These are phyloP conservation scores for Wickerhamomyces hampshirensis DNA, from an alignment of 805 yeast species.

Conservation along the genomic window DNA sequence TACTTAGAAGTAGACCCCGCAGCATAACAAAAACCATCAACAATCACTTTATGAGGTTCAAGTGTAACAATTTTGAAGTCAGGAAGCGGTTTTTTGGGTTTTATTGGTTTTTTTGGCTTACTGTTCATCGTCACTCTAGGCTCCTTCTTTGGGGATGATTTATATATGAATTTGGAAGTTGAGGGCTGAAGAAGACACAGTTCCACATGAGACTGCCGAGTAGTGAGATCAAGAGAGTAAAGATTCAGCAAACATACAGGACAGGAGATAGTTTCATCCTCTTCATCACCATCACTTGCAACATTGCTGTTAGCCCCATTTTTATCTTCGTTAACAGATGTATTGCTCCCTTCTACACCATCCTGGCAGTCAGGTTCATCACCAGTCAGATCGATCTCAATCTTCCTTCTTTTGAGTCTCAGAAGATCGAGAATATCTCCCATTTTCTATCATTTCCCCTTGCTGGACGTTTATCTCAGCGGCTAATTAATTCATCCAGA, in stretches of 20 bases:
- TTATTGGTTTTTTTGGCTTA: conserved; percentile 27
- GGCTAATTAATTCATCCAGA: too few relatives aligned
- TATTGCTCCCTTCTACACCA: too few relatives aligned
- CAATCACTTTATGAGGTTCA: conserved; percentile 38
- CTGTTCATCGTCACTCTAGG: conserved; percentile 25
- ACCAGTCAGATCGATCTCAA: too few relatives aligned
- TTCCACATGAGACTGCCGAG: conserved; percentile 51
- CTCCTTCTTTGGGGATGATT: conserved; percentile 28
- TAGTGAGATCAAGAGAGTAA: conserved; percentile 33
- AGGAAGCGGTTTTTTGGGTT: conserved; percentile 31
- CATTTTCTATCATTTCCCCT: too few relatives aligned
- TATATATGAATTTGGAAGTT: conserved; percentile 22
- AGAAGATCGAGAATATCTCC: too few relatives aligned
- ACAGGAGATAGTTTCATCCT: conserved; percentile 28
- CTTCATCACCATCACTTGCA: too few relatives aligned
- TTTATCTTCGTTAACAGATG: too few relatives aligned
- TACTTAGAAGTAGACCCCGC: conserved; percentile 45
- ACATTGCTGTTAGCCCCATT: too few relatives aligned
- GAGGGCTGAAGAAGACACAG: conserved; percentile 35
- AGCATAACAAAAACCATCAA: conserved; percentile 61
- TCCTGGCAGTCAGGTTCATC: too few relatives aligned
- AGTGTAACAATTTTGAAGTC: conserved; percentile 48
- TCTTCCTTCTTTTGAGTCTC: too few relatives aligned
- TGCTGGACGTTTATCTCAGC: too few relatives aligned
- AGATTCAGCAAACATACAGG: conserved; percentile 48